Base-by-base conservation (phyloP, 768 basidiomycete genomes). In the Chalciporus chontae region DNA sequence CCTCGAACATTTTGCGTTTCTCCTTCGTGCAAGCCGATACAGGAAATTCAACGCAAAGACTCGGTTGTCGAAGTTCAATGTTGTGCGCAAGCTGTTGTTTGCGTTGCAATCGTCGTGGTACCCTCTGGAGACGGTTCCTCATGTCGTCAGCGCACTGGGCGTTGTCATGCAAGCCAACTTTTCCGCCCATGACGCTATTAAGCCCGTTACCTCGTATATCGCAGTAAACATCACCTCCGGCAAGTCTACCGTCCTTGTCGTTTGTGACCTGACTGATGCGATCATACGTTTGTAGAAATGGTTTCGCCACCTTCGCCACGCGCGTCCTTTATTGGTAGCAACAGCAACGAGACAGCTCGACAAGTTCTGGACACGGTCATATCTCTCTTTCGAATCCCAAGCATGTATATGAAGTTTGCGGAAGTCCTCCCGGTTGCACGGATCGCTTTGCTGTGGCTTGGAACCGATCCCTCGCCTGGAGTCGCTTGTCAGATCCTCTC, bases 201-300 rank as follows among this genome's bases (percentile, higher is more conserved):
- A 93, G 61, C 93, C 94, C 0, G 68, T 94, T 1, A 81, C 92
- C 4, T 86, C 91, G 0, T 95, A 90, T 64, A 71, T 95, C 8
- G 88, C 90, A 2, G 88, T 91, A 0, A 87, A 87, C 61, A 66
- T 94, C 11, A 80, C 86, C 52, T 77, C 79, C 62, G 75, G 89
- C 88, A 47, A 48, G 79, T 58, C 6, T 26, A 26, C 1, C 24
- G 17, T 38, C 15, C 32, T 18, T 41, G 4, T 45, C 31, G 34
- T 21, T 5, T 26, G 4, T 27, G n/a, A 27, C 45, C 18, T 7
- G 43, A 40, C 38, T 32, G 10, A 23, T 21, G 0, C 14, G 15
- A 38, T 21, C 36, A 29, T 3, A 24, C 29, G 9, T n/a, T 2
- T 40, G 8, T 40, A 62, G 52, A 55, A 40, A 8, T 42, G 3